phyloP scores from a whole-genome alignment of 2,329 filamentous ascomycete genomes.

The Parascedosporium putredinis region DNA sequence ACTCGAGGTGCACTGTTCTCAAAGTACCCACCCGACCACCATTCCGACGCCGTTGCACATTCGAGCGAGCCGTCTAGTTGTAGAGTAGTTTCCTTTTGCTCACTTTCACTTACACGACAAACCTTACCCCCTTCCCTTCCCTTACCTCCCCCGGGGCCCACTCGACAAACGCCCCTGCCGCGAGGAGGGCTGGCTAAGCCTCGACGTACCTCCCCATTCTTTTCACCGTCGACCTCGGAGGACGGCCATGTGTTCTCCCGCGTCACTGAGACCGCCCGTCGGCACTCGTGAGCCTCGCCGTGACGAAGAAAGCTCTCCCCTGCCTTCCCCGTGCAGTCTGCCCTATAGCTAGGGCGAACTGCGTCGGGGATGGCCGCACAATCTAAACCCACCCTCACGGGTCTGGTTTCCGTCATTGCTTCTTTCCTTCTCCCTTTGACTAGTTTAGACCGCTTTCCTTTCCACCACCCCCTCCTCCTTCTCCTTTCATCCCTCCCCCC shows the following conservation, averaged over 20 bases:
- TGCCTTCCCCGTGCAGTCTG: background rate
- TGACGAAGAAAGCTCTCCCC: background rate
- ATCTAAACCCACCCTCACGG: background rate
- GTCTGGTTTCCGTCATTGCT: background rate
- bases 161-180: slow-evolving; percentile 1
- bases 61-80: no score
- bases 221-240: background rate
- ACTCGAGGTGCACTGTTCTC: background rate
- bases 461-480: background rate
- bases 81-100: background rate
- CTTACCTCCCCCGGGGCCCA: background rate
- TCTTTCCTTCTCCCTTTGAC: background rate
- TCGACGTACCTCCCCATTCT: background rate
- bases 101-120: background rate
- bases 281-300: background rate
- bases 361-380: background rate
- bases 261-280: background rate
- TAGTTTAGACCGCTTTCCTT: background rate
- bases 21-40: no score
- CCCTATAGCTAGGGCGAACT: background rate
- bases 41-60: no score
- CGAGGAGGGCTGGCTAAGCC: background rate
- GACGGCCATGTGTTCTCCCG: background rate
- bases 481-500: background rate
- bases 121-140: no score